phyloP scores from a whole-genome alignment of 108 stramenopile genomes.

The Schizochytrium sp. region DNA sequence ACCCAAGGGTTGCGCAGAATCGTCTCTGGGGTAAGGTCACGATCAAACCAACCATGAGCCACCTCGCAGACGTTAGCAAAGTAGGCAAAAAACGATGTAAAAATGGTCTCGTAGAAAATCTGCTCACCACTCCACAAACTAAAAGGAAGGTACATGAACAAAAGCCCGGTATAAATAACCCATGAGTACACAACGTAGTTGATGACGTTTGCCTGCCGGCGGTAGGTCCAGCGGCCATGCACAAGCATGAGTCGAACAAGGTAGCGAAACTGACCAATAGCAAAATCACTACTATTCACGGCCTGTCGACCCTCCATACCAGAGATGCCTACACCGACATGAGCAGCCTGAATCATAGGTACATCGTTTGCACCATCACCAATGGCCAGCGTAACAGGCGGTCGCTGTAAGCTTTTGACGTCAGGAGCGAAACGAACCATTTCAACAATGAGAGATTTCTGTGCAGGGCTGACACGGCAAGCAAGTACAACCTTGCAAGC shows the following conservation, averaged over 20 bases:
- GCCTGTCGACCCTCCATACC: slow-evolving; percentile 77
- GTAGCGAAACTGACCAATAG: slow-evolving; percentile 91
- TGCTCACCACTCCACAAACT: slow-evolving; percentile 71
- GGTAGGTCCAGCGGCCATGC: slow-evolving; percentile 95
- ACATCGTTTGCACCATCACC: slow-evolving; percentile 84
- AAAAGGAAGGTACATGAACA: slow-evolving; percentile 71
- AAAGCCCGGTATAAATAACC: slow-evolving; percentile 74
- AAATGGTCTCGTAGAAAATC: slow-evolving; percentile 73
- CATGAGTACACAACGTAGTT: slow-evolving; percentile 82
- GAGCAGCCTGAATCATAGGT: slow-evolving; percentile 80
- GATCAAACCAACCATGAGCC: slow-evolving; percentile 75
- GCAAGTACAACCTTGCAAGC: slow-evolving; percentile 70
- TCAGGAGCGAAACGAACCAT: slow-evolving; percentile 66
- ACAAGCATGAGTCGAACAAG: slow-evolving; percentile 89
- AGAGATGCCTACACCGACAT: slow-evolving; percentile 80
- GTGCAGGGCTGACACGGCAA: slow-evolving; percentile 77
- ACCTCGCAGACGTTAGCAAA: slow-evolving; percentile 75
- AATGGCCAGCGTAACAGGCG: slow-evolving; percentile 68
- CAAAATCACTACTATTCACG: slow-evolving; percentile 84
- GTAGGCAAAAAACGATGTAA: slow-evolving; percentile 76
- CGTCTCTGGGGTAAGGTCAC: slow-evolving; percentile 69
- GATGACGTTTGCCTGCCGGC: slow-evolving; percentile 72
- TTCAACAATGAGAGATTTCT: slow-evolving; percentile 75
- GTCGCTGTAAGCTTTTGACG: slow-evolving; percentile 29
- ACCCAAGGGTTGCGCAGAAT: slow-evolving; percentile 70